Evolutionary conservation across 345 rosid species (phyloP).

Genomic region (Eucalyptus regnans): DNA sequence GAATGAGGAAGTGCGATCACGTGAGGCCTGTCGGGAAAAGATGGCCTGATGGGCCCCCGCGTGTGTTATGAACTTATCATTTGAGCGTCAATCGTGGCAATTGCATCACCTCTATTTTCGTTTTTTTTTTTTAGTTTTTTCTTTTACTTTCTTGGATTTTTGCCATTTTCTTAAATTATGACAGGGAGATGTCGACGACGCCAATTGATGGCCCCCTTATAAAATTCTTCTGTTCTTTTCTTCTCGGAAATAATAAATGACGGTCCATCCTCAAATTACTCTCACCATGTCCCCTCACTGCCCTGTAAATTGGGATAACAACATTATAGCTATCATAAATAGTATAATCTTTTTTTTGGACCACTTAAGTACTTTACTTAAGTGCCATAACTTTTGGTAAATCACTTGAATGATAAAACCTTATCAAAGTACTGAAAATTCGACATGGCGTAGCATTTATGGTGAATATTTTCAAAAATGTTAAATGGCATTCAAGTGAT

Average conservation of each 20-base stretch:
- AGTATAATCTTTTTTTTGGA: too few relatives aligned
- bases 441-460: accelerated
- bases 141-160: background rate
- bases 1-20: background rate
- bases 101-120: background rate
- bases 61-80: background rate
- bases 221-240: background rate
- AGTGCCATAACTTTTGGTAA: too few relatives aligned
- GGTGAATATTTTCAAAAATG: too few relatives aligned
- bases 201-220: background rate
- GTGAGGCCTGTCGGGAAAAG: background rate
- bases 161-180: background rate
- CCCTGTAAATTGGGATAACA: background rate
- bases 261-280: background rate
- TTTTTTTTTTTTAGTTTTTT: background rate
- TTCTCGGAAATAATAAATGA: background rate
- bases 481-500: background rate
- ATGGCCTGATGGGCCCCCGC: background rate
- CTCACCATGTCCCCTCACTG: background rate
- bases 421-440: too few relatives aligned
- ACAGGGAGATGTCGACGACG: background rate
- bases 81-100: background rate
- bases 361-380: too few relatives aligned
- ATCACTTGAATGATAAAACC: accelerated
- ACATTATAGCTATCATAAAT: too few relatives aligned